Base-by-base conservation (phyloP, 176 grass and related monocot species). In the Lolium rigidum region DNA sequence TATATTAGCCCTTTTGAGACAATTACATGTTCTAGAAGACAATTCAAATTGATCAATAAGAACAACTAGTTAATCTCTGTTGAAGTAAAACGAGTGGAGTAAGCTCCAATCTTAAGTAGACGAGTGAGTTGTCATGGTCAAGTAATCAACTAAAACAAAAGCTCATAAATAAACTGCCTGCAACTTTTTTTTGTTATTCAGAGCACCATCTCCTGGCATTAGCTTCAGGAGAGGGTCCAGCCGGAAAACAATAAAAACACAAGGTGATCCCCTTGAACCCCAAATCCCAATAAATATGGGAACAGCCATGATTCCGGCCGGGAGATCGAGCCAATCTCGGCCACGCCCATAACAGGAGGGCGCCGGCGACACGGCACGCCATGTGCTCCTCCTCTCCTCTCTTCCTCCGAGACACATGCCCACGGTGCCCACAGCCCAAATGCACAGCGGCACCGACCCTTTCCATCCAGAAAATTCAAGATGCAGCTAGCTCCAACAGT, bases 341-440 rank as follows among this genome's bases (percentile, higher is more conserved):
- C 74, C 17, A 52, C 15, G 70, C 57, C 70, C 70, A 60, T 28
- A 17, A 47, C 80, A 46, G 18, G 64, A 71, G 66, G 47, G 62
- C 44, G 67, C 70, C 39, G 14, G 11, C 74, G n/a, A 68, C 83
- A 78, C 28, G 28, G 70, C 83, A 69, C 44, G 63, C 41, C 51
- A 73, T 49, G 56, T 76, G 84, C 84, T 61, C 54, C 70, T 70
- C 66, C 43, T 50, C 70, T 69, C 37, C 10, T 74, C n/a, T 14
- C 43, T 22, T 54, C 48, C 65, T 73, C 26, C 65, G 12, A 48
- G 77, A 62, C 75, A 58, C 75, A 86, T 70, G 50, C 35, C 66
- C 64, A 80, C 54, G 41, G 76, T 62, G 66, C 76, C 76, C 76
- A 86, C 84, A 70, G 9, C 83, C 58, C 63, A 83, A 71, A 59